Evolutionary conservation across 2,329 filamentous ascomycete genomes (phyloP).

Genomic region (Colletotrichum sidae): DNA sequence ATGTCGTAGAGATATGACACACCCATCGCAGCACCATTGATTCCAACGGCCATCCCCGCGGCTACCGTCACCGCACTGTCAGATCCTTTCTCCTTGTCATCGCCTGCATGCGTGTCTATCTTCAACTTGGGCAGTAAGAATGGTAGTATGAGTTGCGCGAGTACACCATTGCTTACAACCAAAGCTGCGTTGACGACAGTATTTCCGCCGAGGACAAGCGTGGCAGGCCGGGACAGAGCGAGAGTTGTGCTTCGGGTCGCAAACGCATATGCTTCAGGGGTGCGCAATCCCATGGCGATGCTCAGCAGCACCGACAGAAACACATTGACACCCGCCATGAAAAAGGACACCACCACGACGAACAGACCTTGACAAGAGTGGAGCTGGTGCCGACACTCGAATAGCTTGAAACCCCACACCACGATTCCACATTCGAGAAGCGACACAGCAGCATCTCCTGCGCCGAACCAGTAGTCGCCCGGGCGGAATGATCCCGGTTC

Average conservation of each 20-base stretch:
- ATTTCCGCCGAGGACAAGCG: conserved; percentile 58
- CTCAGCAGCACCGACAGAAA: conserved; percentile 54
- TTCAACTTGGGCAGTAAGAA: conserved; percentile 46
- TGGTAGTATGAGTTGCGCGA: conserved; percentile 55
- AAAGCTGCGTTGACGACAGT: conserved; percentile 60
- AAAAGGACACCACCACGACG: conserved; percentile 50
- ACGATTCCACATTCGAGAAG: conserved; percentile 64
- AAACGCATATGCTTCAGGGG: conserved; percentile 55
- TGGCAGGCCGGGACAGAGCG: conserved; percentile 61
- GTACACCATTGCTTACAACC: conserved; percentile 64
- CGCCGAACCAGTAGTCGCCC: conserved; percentile 50
- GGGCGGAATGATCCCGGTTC: conserved; percentile 18
- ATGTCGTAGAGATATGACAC: conserved; percentile 68
- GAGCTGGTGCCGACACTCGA: conserved; percentile 60
- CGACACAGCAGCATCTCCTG: conserved; percentile 61
- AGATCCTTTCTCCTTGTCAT: background rate
- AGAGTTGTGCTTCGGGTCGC: conserved; percentile 63
- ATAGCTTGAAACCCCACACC: conserved; percentile 65
- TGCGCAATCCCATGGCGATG: conserved; percentile 49
- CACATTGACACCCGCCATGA: conserved; percentile 55
- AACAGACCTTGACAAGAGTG: conserved; percentile 56
- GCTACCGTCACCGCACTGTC: conserved; percentile 55
- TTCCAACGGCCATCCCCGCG: conserved; percentile 64
- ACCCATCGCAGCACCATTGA: conserved; percentile 71
- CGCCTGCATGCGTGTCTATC: conserved; percentile 37